A percentile compares a stretch with the other conserved stretches of the same genome.
Conservation (phyloP, 192 early-diverging fungal species). For the Backusella parvicylindrica region DNA sequence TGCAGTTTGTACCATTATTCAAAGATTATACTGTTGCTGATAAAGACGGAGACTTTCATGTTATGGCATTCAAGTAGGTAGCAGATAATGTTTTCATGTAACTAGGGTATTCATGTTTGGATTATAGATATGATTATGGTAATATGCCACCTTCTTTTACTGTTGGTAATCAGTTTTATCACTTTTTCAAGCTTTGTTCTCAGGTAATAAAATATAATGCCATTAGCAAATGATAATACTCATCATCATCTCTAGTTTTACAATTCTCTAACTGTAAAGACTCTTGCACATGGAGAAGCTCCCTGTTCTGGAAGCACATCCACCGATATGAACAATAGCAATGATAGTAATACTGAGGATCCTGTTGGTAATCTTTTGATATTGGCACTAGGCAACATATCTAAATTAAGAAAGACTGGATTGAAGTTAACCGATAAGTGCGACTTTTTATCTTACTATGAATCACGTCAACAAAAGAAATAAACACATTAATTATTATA, state of each 20-base stretch:
- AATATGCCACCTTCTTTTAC: constrained; percentile 66
- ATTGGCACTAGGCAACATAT: constrained; percentile 53
- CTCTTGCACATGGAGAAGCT: constrained; percentile 44
- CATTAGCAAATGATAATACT: too few species aligned
- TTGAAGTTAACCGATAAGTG: constrained; percentile 66
- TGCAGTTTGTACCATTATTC: constrained; percentile 76
- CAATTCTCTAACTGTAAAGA: constrained; percentile 49
- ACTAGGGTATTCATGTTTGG: not conserved
- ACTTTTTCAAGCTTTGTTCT: constrained; percentile 54
- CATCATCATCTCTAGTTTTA: constrained; percentile 34
- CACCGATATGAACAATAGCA: constrained; percentile 13
- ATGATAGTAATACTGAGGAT: constrained; percentile 23
- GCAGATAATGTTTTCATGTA: too few species aligned
- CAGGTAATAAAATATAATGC: constrained; percentile 44
- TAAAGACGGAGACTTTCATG: constrained; percentile 49
- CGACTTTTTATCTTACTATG: constrained; percentile 71
- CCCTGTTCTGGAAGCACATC: constrained; percentile 34
- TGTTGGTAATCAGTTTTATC: constrained; percentile 46
- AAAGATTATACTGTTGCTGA: constrained; percentile 55
- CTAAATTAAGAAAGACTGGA: constrained; percentile 65
- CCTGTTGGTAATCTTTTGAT: constrained; percentile 55
- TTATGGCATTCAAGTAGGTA: constrained; percentile 61
- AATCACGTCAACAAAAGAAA: constrained; percentile 5
- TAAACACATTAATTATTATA: not conserved
- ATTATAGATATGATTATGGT: constrained; percentile 57